Percentiles rank a stretch among this genome's conserved stretches.
These are phyloP conservation scores for Colletotrichum navitas DNA, from an alignment of 2,329 filamentous ascomycete species.

Conservation along the genomic window DNA sequence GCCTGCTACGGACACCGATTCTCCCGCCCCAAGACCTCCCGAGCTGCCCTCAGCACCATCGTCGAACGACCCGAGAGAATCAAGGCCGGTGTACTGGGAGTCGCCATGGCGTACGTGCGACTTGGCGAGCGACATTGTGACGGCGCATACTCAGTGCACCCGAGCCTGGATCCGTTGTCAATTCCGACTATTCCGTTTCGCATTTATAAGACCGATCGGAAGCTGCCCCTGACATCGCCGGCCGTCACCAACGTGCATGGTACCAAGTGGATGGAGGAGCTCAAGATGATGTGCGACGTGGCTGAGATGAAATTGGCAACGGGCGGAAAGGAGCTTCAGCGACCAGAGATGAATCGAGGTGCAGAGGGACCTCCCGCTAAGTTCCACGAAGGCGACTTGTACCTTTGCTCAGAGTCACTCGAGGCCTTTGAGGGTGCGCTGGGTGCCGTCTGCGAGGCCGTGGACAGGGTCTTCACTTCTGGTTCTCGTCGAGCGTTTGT, in stretches of 20 bases:
- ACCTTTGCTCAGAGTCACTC: slow-evolving; percentile 87
- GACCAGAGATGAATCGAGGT: slow-evolving; percentile 72
- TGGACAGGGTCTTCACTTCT: slow-evolving; percentile 82
- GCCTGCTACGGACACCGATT: slow-evolving; percentile 95
- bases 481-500: slow-evolving; percentile 87
- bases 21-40: slow-evolving; percentile 83
- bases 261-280: slow-evolving; percentile 90
- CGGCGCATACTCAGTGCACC: slow-evolving; percentile 76
- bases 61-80: slow-evolving; percentile 95
- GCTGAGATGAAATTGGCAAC: slow-evolving; percentile 83
- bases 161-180: slow-evolving; percentile 66
- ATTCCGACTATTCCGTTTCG: slow-evolving; percentile 79
- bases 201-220: slow-evolving; percentile 83
- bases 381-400: slow-evolving; percentile 91
- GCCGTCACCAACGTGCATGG: slow-evolving; percentile 94
- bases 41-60: slow-evolving; percentile 79
- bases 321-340: slow-evolving; percentile 81
- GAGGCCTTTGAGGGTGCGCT: slow-evolving; percentile 91
- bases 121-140: slow-evolving; percentile 84
- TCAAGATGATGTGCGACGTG: slow-evolving; percentile 85
- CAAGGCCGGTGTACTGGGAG: slow-evolving; percentile 83
- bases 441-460: slow-evolving; percentile 92
- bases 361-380: slow-evolving; percentile 61
- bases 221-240: slow-evolving; percentile 77
- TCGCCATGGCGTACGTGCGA: slow-evolving; percentile 91